These are phyloP conservation scores for Phytophthora tentaculata DNA, from an alignment of 352 stramenopile species.

Conservation along the genomic window DNA sequence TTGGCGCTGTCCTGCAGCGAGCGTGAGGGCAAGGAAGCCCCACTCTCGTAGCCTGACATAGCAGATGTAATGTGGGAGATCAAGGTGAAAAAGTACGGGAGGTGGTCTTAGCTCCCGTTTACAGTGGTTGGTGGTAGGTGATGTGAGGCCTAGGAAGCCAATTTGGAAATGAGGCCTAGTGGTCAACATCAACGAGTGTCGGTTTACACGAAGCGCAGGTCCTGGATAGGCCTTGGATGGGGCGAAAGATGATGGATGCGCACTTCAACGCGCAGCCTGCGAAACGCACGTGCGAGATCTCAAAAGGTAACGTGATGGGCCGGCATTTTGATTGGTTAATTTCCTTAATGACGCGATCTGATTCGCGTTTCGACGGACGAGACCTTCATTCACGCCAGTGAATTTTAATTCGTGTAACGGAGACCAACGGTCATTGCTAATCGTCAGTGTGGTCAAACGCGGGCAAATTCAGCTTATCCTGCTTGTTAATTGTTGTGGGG, in stretches of 20 bases:
- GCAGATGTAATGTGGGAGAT: no score
- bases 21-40: conserved; percentile 37
- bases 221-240: conserved; percentile 12
- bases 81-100: background rate
- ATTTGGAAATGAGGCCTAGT: conserved; percentile 35
- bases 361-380: conserved; percentile 36
- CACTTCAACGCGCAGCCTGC: conserved; percentile 30
- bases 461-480: background rate
- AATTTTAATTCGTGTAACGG: background rate
- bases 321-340: conserved; percentile 31
- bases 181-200: conserved; percentile 9
- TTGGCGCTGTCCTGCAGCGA: conserved; percentile 28
- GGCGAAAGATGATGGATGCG: conserved; percentile 29
- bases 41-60: conserved; percentile 48
- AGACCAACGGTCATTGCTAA: background rate
- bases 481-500: background rate
- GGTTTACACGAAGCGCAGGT: conserved; percentile 8
- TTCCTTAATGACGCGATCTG: conserved; percentile 26
- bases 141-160: conserved; percentile 29
- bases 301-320: conserved; percentile 23
- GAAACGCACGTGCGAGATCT: conserved; percentile 30
- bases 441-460: background rate
- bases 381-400: conserved; percentile 22
- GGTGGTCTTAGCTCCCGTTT: background rate
- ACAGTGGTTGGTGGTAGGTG: conserved; percentile 3